A percentile compares a stretch with the other conserved stretches of the same genome.
These are phyloP conservation scores for Boletus pseudo-olivaceus DNA, from an alignment of 768 basidiomycete species.

Conservation along the genomic window DNA sequence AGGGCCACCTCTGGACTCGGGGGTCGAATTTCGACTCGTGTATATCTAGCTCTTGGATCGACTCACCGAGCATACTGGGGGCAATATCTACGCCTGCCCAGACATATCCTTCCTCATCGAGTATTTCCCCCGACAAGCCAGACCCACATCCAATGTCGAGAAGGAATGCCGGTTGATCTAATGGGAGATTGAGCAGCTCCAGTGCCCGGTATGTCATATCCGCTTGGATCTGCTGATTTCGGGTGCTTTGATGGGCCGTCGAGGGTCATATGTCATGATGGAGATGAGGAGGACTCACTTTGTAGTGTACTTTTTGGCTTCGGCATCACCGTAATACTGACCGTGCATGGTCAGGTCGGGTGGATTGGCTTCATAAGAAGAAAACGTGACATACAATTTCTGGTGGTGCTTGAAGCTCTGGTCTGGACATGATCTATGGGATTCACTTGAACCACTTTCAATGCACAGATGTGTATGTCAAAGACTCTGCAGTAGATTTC, in stretches of 20 bases:
- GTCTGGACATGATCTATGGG: slow-evolving; percentile 63
- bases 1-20: slow-evolving; percentile 77
- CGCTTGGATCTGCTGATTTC: slow-evolving; percentile 94
- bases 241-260: slow-evolving; percentile 55
- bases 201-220: slow-evolving; percentile 97
- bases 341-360: not conserved
- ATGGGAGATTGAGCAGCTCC: slow-evolving; percentile 82
- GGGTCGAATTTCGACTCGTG: not conserved
- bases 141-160: slow-evolving; percentile 97
- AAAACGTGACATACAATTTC: slow-evolving; percentile 64
- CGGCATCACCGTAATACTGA: slow-evolving; percentile 94
- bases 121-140: slow-evolving; percentile 93
- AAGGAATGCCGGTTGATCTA: slow-evolving; percentile 76
- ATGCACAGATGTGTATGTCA: not conserved
- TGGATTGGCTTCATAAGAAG: too few species aligned
- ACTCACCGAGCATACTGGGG: slow-evolving; percentile 93
- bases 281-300: slow-evolving; percentile 52
- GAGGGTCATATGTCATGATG: not conserved
- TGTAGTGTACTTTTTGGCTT: slow-evolving; percentile 95
- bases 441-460: not conserved
- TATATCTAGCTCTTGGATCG: not conserved
- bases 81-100: slow-evolving; percentile 96
- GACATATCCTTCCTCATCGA: slow-evolving; percentile 89
- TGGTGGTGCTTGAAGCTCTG: slow-evolving; percentile 84
- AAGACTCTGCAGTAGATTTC: not conserved